Percentiles rank a stretch among this genome's conserved stretches.
phyloP scores from a whole-genome alignment of 1,284 basidiomycete genomes.

The Schizophyllum amplum region DNA sequence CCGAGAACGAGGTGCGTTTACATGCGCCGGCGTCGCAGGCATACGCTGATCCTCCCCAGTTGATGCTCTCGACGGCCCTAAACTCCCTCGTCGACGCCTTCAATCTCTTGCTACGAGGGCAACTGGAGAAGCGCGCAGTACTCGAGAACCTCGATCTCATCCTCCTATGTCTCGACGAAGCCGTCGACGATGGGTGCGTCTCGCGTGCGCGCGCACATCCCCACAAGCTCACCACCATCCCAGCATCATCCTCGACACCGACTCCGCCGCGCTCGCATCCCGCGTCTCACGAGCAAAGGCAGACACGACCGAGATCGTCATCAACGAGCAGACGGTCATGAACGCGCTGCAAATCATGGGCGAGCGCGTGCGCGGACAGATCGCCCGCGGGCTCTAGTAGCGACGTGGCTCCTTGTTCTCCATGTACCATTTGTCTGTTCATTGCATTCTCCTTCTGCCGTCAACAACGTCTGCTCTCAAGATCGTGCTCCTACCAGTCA shows the following conservation, averaged over 20 bases:
- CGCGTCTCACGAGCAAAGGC: slow-evolving; percentile 89
- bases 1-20: slow-evolving; percentile 68
- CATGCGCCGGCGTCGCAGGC: neutral
- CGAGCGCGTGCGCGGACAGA: slow-evolving; percentile 30
- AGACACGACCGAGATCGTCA: slow-evolving; percentile 93
- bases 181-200: slow-evolving; percentile 95
- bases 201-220: neutral
- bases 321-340: slow-evolving; percentile 97
- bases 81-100: slow-evolving; percentile 84
- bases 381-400: neutral
- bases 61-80: slow-evolving; percentile 88
- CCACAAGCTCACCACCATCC: neutral
- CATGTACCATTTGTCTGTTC: too few species aligned
- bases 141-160: slow-evolving; percentile 95
- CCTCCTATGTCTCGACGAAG: slow-evolving; percentile 91
- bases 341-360: slow-evolving; percentile 88
- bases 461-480: too few species aligned
- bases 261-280: slow-evolving; percentile 90
- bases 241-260: slow-evolving; percentile 97
- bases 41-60: slow-evolving; percentile 16
- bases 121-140: slow-evolving; percentile 92
- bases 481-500: neutral
- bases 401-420: too few species aligned
- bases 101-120: slow-evolving; percentile 79
- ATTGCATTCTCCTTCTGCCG: too few species aligned